These are phyloP conservation scores for Torulaspora microellipsoides DNA, from an alignment of 805 yeast genomes.

Conservation along the genomic window DNA sequence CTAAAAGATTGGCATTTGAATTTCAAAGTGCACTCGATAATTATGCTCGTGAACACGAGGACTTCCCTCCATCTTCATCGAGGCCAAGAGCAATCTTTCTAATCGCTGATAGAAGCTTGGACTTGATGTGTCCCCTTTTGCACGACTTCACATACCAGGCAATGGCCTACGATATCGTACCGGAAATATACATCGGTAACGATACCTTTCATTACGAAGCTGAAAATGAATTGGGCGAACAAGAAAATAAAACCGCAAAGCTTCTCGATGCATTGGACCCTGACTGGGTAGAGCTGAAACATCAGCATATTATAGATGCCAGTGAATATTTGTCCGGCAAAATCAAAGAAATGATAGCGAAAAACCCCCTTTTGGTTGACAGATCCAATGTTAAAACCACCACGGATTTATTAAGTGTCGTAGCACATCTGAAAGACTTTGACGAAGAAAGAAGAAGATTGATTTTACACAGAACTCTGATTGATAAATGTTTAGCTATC, in stretches of 20 bases:
- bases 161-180: slow-evolving; percentile 73
- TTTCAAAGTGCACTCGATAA: slow-evolving; percentile 70
- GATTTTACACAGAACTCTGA: slow-evolving; percentile 54
- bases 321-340: slow-evolving; percentile 55
- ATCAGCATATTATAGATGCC: slow-evolving; percentile 70
- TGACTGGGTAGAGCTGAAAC: slow-evolving; percentile 68
- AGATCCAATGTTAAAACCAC: slow-evolving; percentile 59
- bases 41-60: slow-evolving; percentile 63
- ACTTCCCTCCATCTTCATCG: slow-evolving; percentile 51
- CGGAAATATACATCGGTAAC: slow-evolving; percentile 40
- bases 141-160: slow-evolving; percentile 93
- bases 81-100: slow-evolving; percentile 71
- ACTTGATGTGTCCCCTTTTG: slow-evolving; percentile 73
- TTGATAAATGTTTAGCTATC: slow-evolving; percentile 59
- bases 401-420: slow-evolving; percentile 68
- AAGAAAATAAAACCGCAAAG: slow-evolving; percentile 43
- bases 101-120: slow-evolving; percentile 79
- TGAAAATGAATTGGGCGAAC: slow-evolving; percentile 49
- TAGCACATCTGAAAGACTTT: slow-evolving; percentile 63
- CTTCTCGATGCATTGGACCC: slow-evolving; percentile 55
- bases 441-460: slow-evolving; percentile 62
- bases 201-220: slow-evolving; percentile 50
- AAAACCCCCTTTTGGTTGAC: slow-evolving; percentile 73
- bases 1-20: slow-evolving; percentile 64
- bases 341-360: slow-evolving; percentile 59